Evolutionary conservation across 805 yeast species (phyloP).

Genomic region (Saccharomycopsis selenospora): DNA sequence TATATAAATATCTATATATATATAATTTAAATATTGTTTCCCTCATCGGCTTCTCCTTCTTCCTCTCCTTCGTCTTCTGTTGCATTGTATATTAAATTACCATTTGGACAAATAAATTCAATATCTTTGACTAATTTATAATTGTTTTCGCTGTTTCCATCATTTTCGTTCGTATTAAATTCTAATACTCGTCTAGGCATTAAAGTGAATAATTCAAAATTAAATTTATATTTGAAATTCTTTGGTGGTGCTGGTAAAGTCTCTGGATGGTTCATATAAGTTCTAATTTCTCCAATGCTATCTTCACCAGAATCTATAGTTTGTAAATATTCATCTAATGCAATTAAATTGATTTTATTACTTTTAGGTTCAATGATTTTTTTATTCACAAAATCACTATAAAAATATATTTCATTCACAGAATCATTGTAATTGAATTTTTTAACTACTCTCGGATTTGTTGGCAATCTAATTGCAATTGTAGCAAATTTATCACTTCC

Average conservation of each 20-base stretch:
- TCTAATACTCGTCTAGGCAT: background rate
- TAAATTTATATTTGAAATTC: background rate
- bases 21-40: too few relatives aligned
- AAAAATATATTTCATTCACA: conserved; percentile 64
- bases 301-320: conserved; percentile 6
- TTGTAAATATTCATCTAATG: conserved; percentile 4
- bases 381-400: conserved; percentile 45
- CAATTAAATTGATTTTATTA: background rate
- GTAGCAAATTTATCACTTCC: conserved; percentile 39
- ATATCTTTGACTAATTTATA: background rate
- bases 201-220: background rate
- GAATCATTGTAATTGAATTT: conserved; percentile 39
- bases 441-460: conserved; percentile 52
- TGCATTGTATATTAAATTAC: background rate
- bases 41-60: background rate
- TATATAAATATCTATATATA: too few relatives aligned
- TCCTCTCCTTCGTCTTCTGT: background rate
- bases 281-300: background rate
- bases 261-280: background rate
- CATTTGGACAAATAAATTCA: background rate
- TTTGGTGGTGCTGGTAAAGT: background rate
- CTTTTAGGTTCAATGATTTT: conserved; percentile 23
- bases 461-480: conserved; percentile 60
- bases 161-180: background rate
- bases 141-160: too few relatives aligned